Base-by-base conservation (phyloP, 306 rosid genomes). In the Cicer arietinum region DNA sequence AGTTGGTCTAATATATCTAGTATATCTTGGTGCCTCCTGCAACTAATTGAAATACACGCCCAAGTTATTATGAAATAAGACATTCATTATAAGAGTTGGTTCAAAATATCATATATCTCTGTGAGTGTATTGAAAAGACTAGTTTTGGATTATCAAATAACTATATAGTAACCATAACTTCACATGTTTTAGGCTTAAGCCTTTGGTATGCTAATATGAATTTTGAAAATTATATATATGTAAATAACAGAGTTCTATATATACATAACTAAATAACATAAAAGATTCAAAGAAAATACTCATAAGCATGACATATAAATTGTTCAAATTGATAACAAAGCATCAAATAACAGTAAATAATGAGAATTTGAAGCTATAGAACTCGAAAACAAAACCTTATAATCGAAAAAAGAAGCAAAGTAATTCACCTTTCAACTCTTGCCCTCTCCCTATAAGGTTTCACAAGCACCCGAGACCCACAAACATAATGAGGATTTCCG, bases 371-470 rank as follows among this genome's bases (percentile, higher is more conserved):
- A 42, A 53, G 66, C 47, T 53, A 51, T 43, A 2, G 8, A 30
- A 69, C 18, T 7, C 7, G 12, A 52, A 17, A 8, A 13, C 8
- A 52, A 42, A 13, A 52, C 10, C 11, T 43, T 62, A 16, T 12
- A 53, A 30, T 40, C 10, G 0, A 16, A 58, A 69, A 7, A 41
- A 73, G 41, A 13, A 43, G 14, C 44, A 35, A 72, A 37, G 74
- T 46, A 76, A 22, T 35, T 78, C 61, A 90, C 99, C 93, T 86
- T 63, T 90, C 94, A 44, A 73, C 71, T 86, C 89, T 90, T 8
- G 89, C 64, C 71, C 84, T 94, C 75, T 94, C 99, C 67, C 90
- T 71, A 57, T 94, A 94, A 48, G 96, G 97, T 63, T 94, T 94
- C 73, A 85, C 99, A 41, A 90, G 94, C 84, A 94, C 95, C 11